phyloP scores from a whole-genome alignment of 148 eudicot genomes.

The Drosera capensis region DNA sequence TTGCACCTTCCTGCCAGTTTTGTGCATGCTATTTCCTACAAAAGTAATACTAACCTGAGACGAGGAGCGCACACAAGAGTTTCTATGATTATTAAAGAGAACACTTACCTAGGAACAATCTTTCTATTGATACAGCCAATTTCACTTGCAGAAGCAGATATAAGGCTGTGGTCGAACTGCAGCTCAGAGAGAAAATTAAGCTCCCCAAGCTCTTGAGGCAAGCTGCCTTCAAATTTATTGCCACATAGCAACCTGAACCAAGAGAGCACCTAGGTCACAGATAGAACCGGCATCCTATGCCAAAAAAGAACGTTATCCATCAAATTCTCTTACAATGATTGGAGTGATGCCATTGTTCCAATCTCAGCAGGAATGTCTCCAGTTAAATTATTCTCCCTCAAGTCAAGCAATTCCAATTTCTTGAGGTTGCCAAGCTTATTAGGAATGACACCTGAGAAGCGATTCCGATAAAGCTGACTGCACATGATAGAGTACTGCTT shows the following conservation, averaged over 20 bases:
- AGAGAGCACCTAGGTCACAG: slow-evolving; percentile 1
- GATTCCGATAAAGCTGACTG: slow-evolving; percentile 62
- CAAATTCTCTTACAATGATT: slow-evolving; percentile 51
- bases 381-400: slow-evolving; percentile 55
- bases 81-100: too few species aligned
- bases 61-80: background rate
- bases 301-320: background rate
- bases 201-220: slow-evolving; percentile 47
- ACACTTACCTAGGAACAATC: slow-evolving; percentile 41
- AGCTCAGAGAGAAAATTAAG: slow-evolving; percentile 40
- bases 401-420: slow-evolving; percentile 63
- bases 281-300: background rate
- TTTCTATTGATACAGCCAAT: slow-evolving; percentile 37
- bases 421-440: slow-evolving; percentile 46
- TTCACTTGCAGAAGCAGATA: slow-evolving; percentile 16
- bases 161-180: slow-evolving; percentile 45
- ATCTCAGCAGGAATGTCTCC: slow-evolving; percentile 67
- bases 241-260: slow-evolving; percentile 48
- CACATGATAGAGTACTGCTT: slow-evolving; percentile 1
- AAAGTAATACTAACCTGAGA: background rate
- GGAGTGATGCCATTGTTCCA: slow-evolving; percentile 35
- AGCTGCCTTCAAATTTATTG: slow-evolving; percentile 52
- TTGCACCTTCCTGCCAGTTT: too few species aligned
- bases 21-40: too few species aligned
- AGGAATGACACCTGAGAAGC: slow-evolving; percentile 60